Percentiles rank a stretch among this genome's conserved stretches.
Conservation (phyloP, 1,284 basidiomycete genomes). For the Lentinus polychrous region DNA sequence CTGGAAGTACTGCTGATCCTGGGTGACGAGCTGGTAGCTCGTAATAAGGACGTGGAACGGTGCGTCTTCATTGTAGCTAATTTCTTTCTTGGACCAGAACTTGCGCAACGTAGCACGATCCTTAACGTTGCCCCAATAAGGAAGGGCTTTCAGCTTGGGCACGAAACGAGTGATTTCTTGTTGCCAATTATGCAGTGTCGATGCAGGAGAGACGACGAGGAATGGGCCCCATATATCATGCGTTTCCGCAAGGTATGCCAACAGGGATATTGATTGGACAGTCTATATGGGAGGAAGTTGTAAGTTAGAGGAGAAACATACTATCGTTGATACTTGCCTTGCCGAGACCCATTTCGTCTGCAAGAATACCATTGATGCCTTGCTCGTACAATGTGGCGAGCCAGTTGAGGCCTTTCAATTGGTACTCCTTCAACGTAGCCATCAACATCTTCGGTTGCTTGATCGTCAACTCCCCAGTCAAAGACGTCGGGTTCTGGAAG, state of each 20-base stretch:
- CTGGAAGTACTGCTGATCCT: constrained; percentile 98
- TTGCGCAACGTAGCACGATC: constrained; percentile 92
- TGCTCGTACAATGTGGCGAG: constrained; percentile 97
- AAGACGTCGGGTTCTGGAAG: constrained; percentile 98
- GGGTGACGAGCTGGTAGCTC: constrained; percentile 94
- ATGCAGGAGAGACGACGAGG: constrained; percentile 97
- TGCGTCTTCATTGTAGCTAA: constrained; percentile 92
- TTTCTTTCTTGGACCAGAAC: constrained; percentile 98
- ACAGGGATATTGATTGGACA: constrained; percentile 95
- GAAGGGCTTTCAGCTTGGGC: constrained; percentile 88
- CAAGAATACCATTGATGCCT: constrained; percentile 97
- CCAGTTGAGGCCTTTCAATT: constrained; percentile 98
- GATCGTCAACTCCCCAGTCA: constrained; percentile 81
- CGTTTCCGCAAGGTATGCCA: constrained; percentile 94
- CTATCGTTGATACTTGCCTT: constrained; percentile 49
- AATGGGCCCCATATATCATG: constrained; percentile 99
- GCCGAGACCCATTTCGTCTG: constrained; percentile 98
- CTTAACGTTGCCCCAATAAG: constrained; percentile 98
- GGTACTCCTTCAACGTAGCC: constrained; percentile 97
- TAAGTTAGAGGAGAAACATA: not conserved
- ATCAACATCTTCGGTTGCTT: constrained; percentile 95
- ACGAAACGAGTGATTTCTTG: constrained; percentile 97
- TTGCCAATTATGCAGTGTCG: constrained; percentile 99
- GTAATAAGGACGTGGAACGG: constrained; percentile 98
- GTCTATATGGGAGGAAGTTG: constrained; percentile 48